Percentiles rank a stretch among this genome's conserved stretches.
Evolutionary conservation across 331 rosid species (phyloP).

Genomic region (Stylosanthes scabra): DNA sequence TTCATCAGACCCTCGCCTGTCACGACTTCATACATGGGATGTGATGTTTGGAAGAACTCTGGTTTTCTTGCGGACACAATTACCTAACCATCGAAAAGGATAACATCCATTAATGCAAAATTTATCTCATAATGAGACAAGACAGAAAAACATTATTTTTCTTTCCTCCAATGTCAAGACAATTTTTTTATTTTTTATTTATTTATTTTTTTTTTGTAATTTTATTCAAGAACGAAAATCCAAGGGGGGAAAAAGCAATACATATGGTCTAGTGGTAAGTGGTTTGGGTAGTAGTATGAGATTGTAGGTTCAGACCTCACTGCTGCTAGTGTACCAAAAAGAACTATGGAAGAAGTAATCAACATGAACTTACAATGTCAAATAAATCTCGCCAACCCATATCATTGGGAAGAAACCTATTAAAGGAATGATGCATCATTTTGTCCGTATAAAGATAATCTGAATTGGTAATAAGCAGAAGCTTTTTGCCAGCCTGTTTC

Average conservation of each 20-base stretch:
- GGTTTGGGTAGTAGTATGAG: too few relatives aligned
- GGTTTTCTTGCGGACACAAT: constrained; percentile 98
- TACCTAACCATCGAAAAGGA: constrained; percentile 57
- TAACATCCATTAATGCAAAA: constrained; percentile 29
- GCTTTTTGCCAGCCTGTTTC: constrained; percentile 92
- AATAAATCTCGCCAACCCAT: constrained; percentile 96
- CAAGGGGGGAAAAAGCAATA: too few relatives aligned
- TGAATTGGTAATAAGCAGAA: constrained; percentile 95
- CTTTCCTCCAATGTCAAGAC: constrained; percentile 23
- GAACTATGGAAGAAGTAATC: constrained; percentile 17
- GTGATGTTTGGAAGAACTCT: constrained; percentile 94
- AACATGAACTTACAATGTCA: constrained; percentile 78
- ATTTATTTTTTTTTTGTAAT: too few relatives aligned
- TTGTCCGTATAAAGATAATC: constrained; percentile 92
- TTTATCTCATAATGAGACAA: constrained; percentile 14
- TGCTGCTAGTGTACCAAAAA: too few relatives aligned
- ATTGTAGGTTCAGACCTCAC: too few relatives aligned
- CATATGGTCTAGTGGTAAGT: too few relatives aligned
- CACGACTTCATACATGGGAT: constrained; percentile 98
- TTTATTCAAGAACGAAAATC: constrained; percentile 22
- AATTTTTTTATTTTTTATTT: too few relatives aligned
- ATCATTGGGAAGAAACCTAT: constrained; percentile 95
- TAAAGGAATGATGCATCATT: constrained; percentile 97
- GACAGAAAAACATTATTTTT: constrained; percentile 18
- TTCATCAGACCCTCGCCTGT: constrained; percentile 97